Percentiles rank a stretch among this genome's conserved stretches.
Conservation (phyloP, 176 grass and related monocot species). For the Triticum urartu region DNA sequence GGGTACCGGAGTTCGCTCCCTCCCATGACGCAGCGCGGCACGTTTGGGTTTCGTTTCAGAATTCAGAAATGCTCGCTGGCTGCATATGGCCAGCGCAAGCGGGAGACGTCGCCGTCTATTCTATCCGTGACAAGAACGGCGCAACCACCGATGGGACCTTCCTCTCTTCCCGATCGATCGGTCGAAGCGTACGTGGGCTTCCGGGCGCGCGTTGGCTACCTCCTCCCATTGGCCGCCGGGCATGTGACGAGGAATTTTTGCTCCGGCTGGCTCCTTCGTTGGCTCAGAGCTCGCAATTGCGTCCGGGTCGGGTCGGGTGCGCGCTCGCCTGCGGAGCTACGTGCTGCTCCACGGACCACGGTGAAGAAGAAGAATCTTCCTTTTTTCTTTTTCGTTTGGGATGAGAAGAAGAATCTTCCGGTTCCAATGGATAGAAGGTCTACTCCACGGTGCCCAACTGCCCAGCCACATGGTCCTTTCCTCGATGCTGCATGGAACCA, state of each 20-base stretch:
- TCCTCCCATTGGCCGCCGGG: slow-evolving; percentile 13
- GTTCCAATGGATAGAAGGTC: background rate
- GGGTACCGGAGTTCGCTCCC: background rate
- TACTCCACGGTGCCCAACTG: background rate
- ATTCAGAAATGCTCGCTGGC: background rate
- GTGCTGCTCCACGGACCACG: too few relatives aligned
- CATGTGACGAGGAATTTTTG: background rate
- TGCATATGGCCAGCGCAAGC: slow-evolving; percentile 27
- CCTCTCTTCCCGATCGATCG: background rate
- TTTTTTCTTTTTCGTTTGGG: too few relatives aligned
- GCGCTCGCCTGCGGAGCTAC: background rate
- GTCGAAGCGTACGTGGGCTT: background rate
- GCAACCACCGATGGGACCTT: slow-evolving; percentile 33
- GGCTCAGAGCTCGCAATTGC: background rate
- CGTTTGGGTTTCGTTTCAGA: background rate
- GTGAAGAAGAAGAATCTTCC: background rate
- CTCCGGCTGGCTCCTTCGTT: background rate
- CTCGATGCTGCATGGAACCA: background rate
- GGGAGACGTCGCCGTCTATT: background rate
- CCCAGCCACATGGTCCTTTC: background rate
- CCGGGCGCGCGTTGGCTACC: background rate
- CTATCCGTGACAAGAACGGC: slow-evolving; percentile 32
- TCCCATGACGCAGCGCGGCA: background rate
- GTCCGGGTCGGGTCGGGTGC: background rate
- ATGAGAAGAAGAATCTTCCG: background rate